Conservation (phyloP, 148 eudicot genomes). For the Spergularia marina region DNA sequence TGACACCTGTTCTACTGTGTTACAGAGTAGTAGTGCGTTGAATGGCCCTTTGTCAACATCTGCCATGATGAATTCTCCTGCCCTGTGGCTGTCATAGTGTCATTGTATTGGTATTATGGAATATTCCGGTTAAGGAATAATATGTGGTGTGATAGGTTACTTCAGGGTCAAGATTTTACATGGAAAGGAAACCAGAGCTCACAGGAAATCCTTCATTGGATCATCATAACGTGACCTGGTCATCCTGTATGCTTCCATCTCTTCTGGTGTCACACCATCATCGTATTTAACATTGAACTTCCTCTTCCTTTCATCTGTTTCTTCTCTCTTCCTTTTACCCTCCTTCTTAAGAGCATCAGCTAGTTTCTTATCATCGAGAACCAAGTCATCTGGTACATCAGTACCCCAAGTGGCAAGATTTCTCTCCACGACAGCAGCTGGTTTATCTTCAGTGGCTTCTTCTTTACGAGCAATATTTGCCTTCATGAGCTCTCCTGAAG, state of each 20-base stretch:
- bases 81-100: constrained; percentile 17
- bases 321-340: constrained; percentile 73
- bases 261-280: constrained; percentile 73
- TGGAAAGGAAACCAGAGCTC: no score
- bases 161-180: no score
- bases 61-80: constrained; percentile 22
- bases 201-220: constrained; percentile 82
- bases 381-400: constrained; percentile 83
- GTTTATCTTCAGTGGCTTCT: constrained; percentile 70
- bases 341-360: constrained; percentile 85
- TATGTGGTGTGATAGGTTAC: no score
- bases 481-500: constrained; percentile 80
- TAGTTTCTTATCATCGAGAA: constrained; percentile 66
- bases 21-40: background rate
- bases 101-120: no score
- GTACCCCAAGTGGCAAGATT: constrained; percentile 83
- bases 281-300: constrained; percentile 83
- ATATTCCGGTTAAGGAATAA: no score
- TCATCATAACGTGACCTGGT: constrained; percentile 78
- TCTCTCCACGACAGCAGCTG: constrained; percentile 58
- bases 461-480: constrained; percentile 82
- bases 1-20: constrained; percentile 20
- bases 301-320: constrained; percentile 82
- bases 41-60: background rate
- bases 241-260: constrained; percentile 93